A percentile compares a stretch with the other conserved stretches of the same genome.
These are phyloP conservation scores for Nelumbo lutea DNA, from an alignment of 164 flowering plant species.

Conservation along the genomic window DNA sequence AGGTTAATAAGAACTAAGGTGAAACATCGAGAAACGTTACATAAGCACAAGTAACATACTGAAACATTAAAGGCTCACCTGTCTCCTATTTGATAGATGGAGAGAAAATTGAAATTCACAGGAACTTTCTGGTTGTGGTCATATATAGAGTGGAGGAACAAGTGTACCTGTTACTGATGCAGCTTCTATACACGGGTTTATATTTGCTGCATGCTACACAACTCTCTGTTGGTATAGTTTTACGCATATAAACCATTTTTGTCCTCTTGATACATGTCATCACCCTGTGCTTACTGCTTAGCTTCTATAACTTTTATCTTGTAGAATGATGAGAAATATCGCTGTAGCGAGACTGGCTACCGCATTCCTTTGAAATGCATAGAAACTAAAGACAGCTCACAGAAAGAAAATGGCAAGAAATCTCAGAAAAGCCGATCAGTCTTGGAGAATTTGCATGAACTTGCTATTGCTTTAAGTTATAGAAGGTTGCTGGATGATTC, in stretches of 20 bases:
- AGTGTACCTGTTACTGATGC: not conserved
- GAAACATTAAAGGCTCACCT: no score
- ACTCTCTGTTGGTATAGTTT: not conserved
- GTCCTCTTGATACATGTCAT: not conserved
- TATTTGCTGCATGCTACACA: not conserved
- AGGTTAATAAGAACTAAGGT: no score
- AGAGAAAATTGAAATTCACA: no score
- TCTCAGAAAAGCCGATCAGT: slow-evolving; percentile 36
- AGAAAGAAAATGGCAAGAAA: slow-evolving; percentile 23
- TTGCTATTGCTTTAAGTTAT: slow-evolving; percentile 14
- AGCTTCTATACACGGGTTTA: not conserved
- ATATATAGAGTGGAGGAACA: no score
- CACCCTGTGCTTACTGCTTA: not conserved
- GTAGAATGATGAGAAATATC: slow-evolving; percentile 65
- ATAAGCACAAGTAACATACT: not conserved
- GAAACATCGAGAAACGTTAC: no score
- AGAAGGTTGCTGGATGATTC: slow-evolving; percentile 43
- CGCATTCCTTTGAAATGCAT: slow-evolving; percentile 78
- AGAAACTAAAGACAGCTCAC: slow-evolving; percentile 28
- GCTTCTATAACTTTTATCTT: not conserved
- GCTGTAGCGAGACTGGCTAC: slow-evolving; percentile 95
- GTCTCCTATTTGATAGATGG: no score
- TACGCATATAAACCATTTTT: not conserved
- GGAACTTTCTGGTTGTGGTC: no score
- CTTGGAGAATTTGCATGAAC: slow-evolving; percentile 27